Percentiles rank a stretch among this genome's conserved stretches.
phyloP scores from a whole-genome alignment of 176 grass and related monocot genomes.

The Carex kokanica region DNA sequence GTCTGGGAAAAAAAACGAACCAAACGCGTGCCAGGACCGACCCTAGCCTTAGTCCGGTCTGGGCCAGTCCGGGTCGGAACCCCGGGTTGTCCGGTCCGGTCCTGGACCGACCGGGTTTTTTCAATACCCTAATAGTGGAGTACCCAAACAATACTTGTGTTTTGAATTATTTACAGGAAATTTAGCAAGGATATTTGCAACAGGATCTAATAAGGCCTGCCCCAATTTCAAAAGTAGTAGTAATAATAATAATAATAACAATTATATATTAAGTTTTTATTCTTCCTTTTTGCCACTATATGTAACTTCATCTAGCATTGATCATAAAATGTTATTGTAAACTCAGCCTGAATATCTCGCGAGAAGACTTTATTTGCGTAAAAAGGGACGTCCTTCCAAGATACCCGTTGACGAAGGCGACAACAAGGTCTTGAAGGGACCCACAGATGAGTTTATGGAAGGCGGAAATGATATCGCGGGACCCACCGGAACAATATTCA shows the following conservation, averaged over 20 bases:
- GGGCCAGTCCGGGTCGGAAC: no score
- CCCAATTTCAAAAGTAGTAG: background rate
- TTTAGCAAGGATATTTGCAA: no score
- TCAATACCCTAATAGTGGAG: no score
- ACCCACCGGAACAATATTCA: background rate
- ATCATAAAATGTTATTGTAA: background rate
- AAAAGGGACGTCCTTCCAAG: background rate
- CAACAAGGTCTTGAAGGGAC: background rate
- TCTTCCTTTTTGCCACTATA: background rate
- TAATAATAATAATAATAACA: background rate
- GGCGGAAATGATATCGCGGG: background rate
- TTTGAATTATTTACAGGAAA: background rate
- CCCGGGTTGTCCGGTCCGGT: no score
- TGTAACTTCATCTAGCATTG: background rate
- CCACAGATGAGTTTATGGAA: background rate
- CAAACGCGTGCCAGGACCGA: no score
- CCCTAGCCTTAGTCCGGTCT: no score
- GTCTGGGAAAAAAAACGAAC: no score
- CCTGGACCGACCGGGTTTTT: no score
- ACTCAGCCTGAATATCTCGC: constrained; percentile 8
- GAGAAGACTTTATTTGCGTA: background rate
- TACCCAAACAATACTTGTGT: background rate
- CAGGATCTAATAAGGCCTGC: background rate
- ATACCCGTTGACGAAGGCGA: background rate
- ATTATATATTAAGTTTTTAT: background rate